These are phyloP conservation scores for Penicillium waksmanii DNA, from an alignment of 495 filamentous ascomycete species.

Conservation along the genomic window DNA sequence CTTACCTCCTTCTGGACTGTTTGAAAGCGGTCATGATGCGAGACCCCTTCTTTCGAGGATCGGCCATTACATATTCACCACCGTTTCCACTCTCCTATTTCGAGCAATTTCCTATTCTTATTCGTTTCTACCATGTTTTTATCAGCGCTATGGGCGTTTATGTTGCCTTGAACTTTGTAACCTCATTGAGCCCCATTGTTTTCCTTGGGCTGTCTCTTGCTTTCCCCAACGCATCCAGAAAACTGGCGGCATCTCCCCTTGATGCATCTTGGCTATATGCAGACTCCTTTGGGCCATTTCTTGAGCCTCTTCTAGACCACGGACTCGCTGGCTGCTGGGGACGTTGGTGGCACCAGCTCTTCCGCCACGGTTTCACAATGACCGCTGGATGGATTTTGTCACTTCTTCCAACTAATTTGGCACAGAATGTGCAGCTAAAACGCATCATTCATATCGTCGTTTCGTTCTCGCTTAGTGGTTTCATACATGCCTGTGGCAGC, in stretches of 20 bases:
- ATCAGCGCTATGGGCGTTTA: slow-evolving; percentile 55
- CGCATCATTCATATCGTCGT: slow-evolving; percentile 40
- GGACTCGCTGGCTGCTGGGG: slow-evolving; percentile 81
- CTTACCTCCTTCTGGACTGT: slow-evolving; percentile 68
- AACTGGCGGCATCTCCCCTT: slow-evolving; percentile 47
- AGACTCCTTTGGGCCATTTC: slow-evolving; percentile 60
- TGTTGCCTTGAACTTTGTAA: slow-evolving; percentile 56
- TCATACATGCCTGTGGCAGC: slow-evolving; percentile 63
- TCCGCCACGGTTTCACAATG: slow-evolving; percentile 70
- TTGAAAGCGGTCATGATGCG: slow-evolving; percentile 66
- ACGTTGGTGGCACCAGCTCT: slow-evolving; percentile 87
- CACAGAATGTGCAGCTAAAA: slow-evolving; percentile 20
- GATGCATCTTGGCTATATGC: slow-evolving; percentile 69
- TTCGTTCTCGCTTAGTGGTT: slow-evolving; percentile 62
- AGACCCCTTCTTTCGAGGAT: slow-evolving; percentile 74
- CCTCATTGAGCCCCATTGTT: slow-evolving; percentile 57
- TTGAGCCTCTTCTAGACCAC: slow-evolving; percentile 57
- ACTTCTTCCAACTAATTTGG: slow-evolving; percentile 30
- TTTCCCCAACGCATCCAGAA: slow-evolving; percentile 41
- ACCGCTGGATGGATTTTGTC: slow-evolving; percentile 55
- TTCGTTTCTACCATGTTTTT: slow-evolving; percentile 53
- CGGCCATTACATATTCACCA: slow-evolving; percentile 36
- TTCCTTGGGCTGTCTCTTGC: slow-evolving; percentile 58
- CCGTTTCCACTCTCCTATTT: slow-evolving; percentile 51
- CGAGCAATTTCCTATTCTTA: slow-evolving; percentile 36